Evolutionary conservation across 2,329 filamentous ascomycete species (phyloP), one percentile per base, ranked within the genome.

Genomic region (Ceratocystis huliohia): DNA sequence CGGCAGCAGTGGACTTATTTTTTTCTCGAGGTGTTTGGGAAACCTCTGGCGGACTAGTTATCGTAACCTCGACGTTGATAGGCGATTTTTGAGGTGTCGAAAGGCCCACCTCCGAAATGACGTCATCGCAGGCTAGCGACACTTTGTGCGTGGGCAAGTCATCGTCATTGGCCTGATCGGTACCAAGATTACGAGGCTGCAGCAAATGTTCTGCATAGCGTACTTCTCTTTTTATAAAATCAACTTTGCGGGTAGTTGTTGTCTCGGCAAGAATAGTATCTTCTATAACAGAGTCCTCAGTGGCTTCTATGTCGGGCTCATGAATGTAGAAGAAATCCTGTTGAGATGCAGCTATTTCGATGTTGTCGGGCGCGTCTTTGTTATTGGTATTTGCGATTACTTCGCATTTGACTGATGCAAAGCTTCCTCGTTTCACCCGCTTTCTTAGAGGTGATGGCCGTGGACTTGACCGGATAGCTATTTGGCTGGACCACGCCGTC

Each of bases 401-500:
- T n/a, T 15, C 1, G 56, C 28, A 10, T n/a, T 59, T 17, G 30
- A 8, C 8, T 37, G 30, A n/a, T 33, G 15, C 28, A 59, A 37
- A 59, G 30, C 56, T 59, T n/a, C 3, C 25, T 8, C 56, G 56
- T 20, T 59, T 59, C 6, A 59, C 22, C 3, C 63, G 50, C 25
- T 67, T 67, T 20, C 33, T 65, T 3, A 59, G 17, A 1, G 56
- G 56, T 5, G 56, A 33, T 59, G 25, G n/a, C 17, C 45, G 50
- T 41, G 66, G 50, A 17, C 66, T 67, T 5, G 66, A 61, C 25
- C 66, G 63, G 33, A 67, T 67, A 41, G 62, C 66, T 53, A 67
- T 67, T 20, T 67, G 50, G 33, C 66, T 61, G 22, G 63, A 53
- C 66, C 66, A 67, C 28, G n/a, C 22, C 1, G 30, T 25, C 56